Evolutionary conservation across 768 basidiomycete species (phyloP), one percentile per base, ranked within the genome.

Genomic region (Suillus plorans): DNA sequence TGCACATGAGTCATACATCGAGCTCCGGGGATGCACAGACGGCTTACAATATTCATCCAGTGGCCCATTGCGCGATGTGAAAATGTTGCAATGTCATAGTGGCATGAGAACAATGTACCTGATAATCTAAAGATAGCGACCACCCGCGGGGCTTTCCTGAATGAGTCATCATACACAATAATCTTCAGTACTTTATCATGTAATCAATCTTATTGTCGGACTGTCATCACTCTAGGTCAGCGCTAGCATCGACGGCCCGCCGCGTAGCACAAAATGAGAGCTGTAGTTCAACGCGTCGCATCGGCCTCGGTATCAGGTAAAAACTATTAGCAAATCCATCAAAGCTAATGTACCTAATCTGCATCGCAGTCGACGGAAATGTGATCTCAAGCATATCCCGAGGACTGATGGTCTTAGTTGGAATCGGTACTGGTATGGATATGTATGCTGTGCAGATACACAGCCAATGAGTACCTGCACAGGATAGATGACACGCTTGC

Each of bases 321-420:
- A 77, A 5, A 50, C 63, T 22, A 63, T 18, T 41, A 65, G 9
- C 22, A 22, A 13, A 10, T 49, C 47, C 13, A 31, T 12, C 2
- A 45, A 16, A 10, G 44, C 44, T 45, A 45, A 7, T 18, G 25
- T 18, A 60, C 47, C 28, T 58, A 52, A 59, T 55, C 34, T n/a
- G 45, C 16, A n/a, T 53, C 45, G 12, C 76, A 97, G 95, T 97
- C 63, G 88, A 96, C 68, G 85, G 83, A 55, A 81, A 91, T 70
- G 81, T 87, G 39, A 87, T 98, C 66, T 94, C 95, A 4, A 84
- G 85, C 44, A 97, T 98, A 66, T 89, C 89, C 20, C 82, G 84
- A 68, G 96, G 96, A 2, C 80, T 98, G 37, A 89, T 98, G 85
- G 91, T 96, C 22, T 85, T 98, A 18, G 87, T 98, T 41, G 96